Conservation (phyloP, 139 green algal species). For the Coccomyxa sp. region DNA sequence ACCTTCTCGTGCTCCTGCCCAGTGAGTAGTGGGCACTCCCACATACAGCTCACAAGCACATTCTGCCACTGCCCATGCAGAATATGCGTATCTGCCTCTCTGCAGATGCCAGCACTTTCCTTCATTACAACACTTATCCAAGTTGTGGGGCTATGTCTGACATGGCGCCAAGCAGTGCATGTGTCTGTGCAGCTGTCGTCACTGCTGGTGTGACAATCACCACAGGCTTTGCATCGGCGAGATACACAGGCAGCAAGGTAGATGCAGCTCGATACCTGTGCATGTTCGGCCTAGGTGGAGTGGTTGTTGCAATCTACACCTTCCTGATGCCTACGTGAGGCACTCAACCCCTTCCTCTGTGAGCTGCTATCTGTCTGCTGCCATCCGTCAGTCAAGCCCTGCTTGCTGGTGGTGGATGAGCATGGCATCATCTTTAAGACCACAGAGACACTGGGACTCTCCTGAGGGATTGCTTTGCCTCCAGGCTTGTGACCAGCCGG, state of each 20-base stretch:
- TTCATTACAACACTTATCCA: too few species aligned
- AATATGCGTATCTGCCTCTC: too few species aligned
- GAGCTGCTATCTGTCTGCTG: too few species aligned
- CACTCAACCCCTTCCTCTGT: too few species aligned
- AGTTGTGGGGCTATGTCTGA: background rate
- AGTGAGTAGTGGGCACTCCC: too few species aligned
- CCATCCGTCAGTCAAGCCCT: background rate
- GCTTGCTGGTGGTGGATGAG: background rate
- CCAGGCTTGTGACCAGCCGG: conserved; percentile 10
- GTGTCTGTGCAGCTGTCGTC: background rate
- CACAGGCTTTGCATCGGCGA: background rate
- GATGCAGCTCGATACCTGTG: conserved; percentile 3
- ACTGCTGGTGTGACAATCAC: background rate
- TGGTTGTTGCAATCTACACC: conserved; percentile 6
- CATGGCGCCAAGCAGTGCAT: background rate
- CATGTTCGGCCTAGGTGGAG: background rate
- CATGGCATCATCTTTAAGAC: too few species aligned
- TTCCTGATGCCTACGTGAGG: conserved; percentile 8
- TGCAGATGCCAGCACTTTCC: too few species aligned
- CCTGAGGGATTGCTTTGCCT: background rate
- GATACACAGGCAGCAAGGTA: background rate
- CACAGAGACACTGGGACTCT: background rate
- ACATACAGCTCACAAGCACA: too few species aligned
- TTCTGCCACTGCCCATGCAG: too few species aligned
- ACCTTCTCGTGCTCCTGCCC: background rate